A percentile compares a stretch with the other conserved stretches of the same genome.
Evolutionary conservation across 1,284 basidiomycete genomes (phyloP).

Genomic region (Malassezia psittaci): DNA sequence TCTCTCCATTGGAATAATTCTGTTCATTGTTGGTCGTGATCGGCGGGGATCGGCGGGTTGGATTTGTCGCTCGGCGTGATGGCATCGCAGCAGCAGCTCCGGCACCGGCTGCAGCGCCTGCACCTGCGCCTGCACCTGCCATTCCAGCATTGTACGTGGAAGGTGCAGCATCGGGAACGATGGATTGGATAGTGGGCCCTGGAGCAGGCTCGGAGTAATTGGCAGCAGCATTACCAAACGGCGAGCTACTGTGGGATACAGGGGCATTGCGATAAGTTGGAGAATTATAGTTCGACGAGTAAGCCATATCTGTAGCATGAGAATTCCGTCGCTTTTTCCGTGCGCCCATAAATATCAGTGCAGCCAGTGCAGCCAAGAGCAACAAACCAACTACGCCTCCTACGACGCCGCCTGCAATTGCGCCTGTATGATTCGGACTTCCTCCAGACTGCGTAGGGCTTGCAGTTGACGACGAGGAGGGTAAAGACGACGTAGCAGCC

Average conservation of each 20-base stretch:
- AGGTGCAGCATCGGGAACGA: not conserved
- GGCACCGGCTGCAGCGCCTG: not conserved
- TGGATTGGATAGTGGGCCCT: not conserved
- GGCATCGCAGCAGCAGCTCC: no score
- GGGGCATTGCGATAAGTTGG: not conserved
- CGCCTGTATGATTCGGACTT: slow-evolving; percentile 4
- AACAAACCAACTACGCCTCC: slow-evolving; percentile 14
- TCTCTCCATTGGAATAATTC: not conserved
- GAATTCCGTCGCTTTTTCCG: slow-evolving; percentile 3
- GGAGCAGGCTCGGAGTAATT: not conserved
- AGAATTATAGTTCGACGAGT: not conserved
- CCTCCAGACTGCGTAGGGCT: not conserved
- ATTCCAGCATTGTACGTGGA: not conserved
- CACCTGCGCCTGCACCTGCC: slow-evolving; percentile 4
- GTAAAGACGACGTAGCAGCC: not conserved
- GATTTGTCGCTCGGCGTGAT: no score
- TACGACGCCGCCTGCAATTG: slow-evolving; percentile 17
- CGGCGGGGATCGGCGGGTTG: not conserved
- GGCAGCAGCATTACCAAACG: not conserved
- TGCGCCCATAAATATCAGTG: not conserved
- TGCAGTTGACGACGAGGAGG: not conserved
- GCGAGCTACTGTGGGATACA: not conserved
- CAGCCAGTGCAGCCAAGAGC: not conserved
- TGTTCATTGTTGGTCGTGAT: not conserved
- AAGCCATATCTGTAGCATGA: not conserved